Evolutionary conservation across 2,329 filamentous ascomycete genomes (phyloP), one percentile per base, ranked within the genome.

Genomic region (Fusarium proliferatum): DNA sequence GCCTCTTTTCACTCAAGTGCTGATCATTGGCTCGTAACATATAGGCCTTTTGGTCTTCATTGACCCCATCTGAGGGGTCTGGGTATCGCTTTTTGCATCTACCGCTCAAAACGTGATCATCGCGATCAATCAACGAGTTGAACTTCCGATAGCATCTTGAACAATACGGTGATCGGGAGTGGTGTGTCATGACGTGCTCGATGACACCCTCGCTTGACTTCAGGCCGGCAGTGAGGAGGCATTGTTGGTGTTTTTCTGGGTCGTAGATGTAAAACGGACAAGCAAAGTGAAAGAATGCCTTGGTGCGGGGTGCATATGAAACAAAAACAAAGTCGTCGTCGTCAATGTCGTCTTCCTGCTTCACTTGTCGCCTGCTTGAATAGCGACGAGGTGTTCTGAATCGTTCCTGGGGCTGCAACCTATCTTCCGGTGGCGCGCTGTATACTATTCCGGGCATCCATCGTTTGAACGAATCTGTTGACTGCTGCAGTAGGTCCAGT

Each of bases 261-360:
- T 39, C 38, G 2, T 61, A 21, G 13, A 21, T n/a, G 7, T 55
- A 43, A 1, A 55, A 61, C 0, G 58, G 58, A 1, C 58, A 61
- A 36, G 58, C 58, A 30, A 61, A 52, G 6, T 53, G 58, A 30
- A 36, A 55, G 10, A 30, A 36, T 11, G 9, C 28, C 7, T 3
- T 30, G 9, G 9, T 8, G 8, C 4, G 4, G 1, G 34, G 13
- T 9, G 30, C 3, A 4, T 28, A 17, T 0, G 48, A 55, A 4
- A 61, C 10, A 21, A 55, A 21, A 12, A 61, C 23, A 0, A 61
- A 23, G 0, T 36, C 30, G 7, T 16, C 58, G 1, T 53, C 36
- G 7, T 19, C 23, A 3, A 11, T 13, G 19, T 55, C 28, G 19
- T 55, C 28, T 34, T 53, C 28, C 6, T 43, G 9, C 12, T 51